Base-by-base conservation (phyloP, 148 eudicot genomes). In the Chenopodium formosanum region DNA sequence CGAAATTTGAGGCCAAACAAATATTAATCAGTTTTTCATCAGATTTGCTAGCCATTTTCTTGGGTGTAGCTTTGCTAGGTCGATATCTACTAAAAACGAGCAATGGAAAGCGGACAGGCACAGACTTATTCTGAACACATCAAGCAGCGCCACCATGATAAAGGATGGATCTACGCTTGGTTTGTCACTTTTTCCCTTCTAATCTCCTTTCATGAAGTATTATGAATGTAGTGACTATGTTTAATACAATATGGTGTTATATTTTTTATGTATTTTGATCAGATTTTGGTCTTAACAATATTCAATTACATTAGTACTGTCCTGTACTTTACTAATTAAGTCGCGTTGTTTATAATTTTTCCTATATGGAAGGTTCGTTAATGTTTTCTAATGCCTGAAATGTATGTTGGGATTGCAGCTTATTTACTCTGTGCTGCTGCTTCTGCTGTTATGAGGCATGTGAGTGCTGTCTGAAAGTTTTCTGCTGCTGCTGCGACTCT, bases 141-240 rank as follows among this genome's bases (percentile, higher is more conserved):
- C 84, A 78, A 82, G 70, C 79, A 77, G 22, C 86, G 91, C 64
- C 88, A 86, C 2, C 78, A 85, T 40, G 87, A 89, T 65, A 89
- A 84, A 86, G 93, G 90, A 65, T 89, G 89, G 86, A 63, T 91
- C 72, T 89, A 88, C 82, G 91, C 90, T 75, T 86, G 90, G 93
- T 91, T 22, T 78, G 86, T 66, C 77, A n/a, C 50, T 17, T 74
- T 7, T 76, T 73, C 2, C 47, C 48, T 73, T 64, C 32, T 66
- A 23, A 32, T 40, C 17, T 2, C 13, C 20, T 19, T 1, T 60
- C 48, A 10, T 74, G 48, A 67, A 29, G 27, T 22, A 19, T 60
- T 7, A 60, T 53, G 52, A 53, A 17, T 56, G 16, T 16, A 14
- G 23, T 9, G 9, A 40, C 12, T 23, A 77, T 37, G 37, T 60